A percentile compares a stretch with the other conserved stretches of the same genome.
Evolutionary conservation across 1,139 yeast species (phyloP).

Genomic region (Nakaseomyces glabratus): DNA sequence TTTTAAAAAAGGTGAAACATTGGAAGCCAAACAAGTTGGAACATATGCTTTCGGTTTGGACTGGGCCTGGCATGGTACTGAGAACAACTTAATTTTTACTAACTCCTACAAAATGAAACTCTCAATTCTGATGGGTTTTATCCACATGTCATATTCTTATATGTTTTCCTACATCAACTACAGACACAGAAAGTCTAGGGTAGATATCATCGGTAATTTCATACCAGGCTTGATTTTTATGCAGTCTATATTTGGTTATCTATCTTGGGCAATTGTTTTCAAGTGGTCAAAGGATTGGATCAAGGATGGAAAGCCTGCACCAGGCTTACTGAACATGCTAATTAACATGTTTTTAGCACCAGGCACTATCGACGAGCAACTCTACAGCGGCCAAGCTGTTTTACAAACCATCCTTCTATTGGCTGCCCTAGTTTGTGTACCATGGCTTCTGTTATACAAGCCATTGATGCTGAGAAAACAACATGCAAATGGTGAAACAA

Average conservation of each 20-base stretch:
- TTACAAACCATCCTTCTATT: constrained; percentile 52
- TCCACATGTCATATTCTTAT: constrained; percentile 70
- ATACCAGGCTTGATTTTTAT: constrained; percentile 71
- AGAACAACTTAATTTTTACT: constrained; percentile 61
- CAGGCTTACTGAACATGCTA: constrained; percentile 72
- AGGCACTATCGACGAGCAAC: constrained; percentile 57
- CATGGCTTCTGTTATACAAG: constrained; percentile 61
- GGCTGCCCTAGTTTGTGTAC: constrained; percentile 64
- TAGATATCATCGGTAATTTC: constrained; percentile 70
- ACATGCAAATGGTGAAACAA: constrained; percentile 17
- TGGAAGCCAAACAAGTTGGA: constrained; percentile 48
- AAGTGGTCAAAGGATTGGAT: constrained; percentile 78
- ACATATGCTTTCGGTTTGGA: constrained; percentile 63
- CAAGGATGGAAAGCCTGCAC: constrained; percentile 59
- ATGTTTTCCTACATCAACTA: constrained; percentile 61
- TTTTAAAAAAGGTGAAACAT: constrained; percentile 49
- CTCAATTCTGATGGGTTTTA: constrained; percentile 70
- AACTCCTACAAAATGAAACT: constrained; percentile 78
- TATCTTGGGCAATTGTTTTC: constrained; percentile 61
- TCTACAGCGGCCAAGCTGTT: constrained; percentile 54
- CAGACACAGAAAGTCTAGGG: constrained; percentile 44
- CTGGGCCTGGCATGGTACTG: constrained; percentile 77
- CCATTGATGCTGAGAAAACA: constrained; percentile 43
- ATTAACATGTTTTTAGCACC: constrained; percentile 76
- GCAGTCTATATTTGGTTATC: constrained; percentile 77